Conservation (phyloP, 768 basidiomycete species). For the Mycena polygramma region DNA sequence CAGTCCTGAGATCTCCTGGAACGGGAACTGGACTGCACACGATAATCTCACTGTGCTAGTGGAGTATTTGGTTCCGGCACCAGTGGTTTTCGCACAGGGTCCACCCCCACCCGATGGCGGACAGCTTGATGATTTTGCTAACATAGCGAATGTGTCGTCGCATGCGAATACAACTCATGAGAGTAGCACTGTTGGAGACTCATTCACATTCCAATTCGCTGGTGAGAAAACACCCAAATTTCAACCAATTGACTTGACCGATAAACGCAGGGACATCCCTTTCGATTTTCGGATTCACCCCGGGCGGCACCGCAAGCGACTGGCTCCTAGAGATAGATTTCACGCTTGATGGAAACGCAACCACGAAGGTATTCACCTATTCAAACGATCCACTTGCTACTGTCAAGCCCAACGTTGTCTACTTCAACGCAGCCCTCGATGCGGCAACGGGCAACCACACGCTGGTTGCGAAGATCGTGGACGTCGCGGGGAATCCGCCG, state of each 20-base stretch:
- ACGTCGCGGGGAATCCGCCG: too few species aligned
- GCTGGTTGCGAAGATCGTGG: too few species aligned
- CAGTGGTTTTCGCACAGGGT: too few species aligned
- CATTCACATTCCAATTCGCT: slow-evolving; percentile 12
- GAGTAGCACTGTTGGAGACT: slow-evolving; percentile 2
- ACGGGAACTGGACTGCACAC: neutral
- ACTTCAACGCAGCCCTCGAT: too few species aligned
- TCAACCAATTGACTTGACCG: too few species aligned
- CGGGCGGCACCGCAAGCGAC: neutral
- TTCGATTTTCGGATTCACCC: neutral
- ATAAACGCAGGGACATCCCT: neutral
- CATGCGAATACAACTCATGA: slow-evolving; percentile 1
- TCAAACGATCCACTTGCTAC: too few species aligned
- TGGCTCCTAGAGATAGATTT: slow-evolving; percentile 2
- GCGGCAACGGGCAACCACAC: too few species aligned
- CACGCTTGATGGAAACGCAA: slow-evolving; percentile 2
- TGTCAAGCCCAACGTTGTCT: too few species aligned
- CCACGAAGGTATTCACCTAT: neutral
- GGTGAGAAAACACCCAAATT: neutral
- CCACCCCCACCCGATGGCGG: neutral
- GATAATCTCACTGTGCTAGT: neutral
- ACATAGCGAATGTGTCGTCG: neutral
- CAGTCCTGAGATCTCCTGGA: slow-evolving; percentile 10
- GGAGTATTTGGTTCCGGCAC: neutral
- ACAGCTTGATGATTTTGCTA: neutral